Conservation (phyloP, 768 basidiomycete genomes). For the Tylopilus balloui region DNA sequence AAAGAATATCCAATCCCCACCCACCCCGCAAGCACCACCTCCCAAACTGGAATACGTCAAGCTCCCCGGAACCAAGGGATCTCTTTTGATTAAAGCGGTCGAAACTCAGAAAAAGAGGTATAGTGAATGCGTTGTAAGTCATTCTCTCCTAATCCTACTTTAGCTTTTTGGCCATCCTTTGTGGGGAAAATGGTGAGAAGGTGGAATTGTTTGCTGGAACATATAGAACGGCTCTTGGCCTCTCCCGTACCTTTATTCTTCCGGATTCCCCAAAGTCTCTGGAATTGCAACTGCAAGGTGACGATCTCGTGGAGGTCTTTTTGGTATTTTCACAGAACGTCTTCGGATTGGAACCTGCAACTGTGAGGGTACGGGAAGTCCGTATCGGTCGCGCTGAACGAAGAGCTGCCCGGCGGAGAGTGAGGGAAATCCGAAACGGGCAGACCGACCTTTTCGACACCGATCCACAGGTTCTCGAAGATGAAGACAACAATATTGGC, state of each 20-base stretch:
- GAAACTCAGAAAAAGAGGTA: constrained; percentile 89
- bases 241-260: constrained; percentile 90
- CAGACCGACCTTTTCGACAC: constrained; percentile 44
- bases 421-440: constrained; percentile 56
- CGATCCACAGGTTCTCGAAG: constrained; percentile 41
- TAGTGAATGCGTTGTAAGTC: background rate
- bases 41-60: constrained; percentile 91
- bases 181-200: constrained; percentile 89
- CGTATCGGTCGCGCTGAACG: constrained; percentile 86
- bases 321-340: constrained; percentile 89
- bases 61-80: constrained; percentile 85
- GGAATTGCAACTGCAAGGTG: constrained; percentile 86
- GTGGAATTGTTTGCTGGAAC: constrained; percentile 93
- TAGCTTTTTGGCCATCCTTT: constrained; percentile 89
- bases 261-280: constrained; percentile 86
- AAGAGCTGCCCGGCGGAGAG: constrained; percentile 75
- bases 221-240: constrained; percentile 79
- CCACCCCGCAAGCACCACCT: constrained; percentile 54
- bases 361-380: constrained; percentile 91
- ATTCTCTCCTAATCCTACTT: background rate
- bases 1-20: constrained; percentile 32
- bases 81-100: constrained; percentile 78
- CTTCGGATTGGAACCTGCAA: constrained; percentile 88
- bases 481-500: constrained; percentile 55
- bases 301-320: constrained; percentile 89